Base-by-base conservation (phyloP, 495 filamentous ascomycete genomes). In the Penicillium pancosmium region DNA sequence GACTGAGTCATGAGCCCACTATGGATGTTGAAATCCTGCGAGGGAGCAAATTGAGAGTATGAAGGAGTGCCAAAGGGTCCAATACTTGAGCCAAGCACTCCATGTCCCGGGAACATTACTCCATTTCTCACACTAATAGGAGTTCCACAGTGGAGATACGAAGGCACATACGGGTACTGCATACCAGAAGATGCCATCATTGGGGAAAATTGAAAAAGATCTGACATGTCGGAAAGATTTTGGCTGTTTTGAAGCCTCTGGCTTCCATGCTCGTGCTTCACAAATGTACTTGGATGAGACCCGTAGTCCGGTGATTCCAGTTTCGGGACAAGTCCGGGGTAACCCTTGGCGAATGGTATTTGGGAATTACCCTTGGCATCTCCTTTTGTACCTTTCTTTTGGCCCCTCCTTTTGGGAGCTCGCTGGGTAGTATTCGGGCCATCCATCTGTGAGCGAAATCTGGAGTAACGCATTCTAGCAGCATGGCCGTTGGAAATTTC, bases 401-500 rank as follows among this genome's bases (percentile, higher is more conserved):
- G 27, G 58, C 48, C 57, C 52, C 3, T 35, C 49, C 48, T 62
- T 62, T 44, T 66, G 69, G n/a, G 50, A 1, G 18, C 50, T 64
- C 38, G 60, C 57, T 52, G 59, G 5, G 53, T 63, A 12, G 73
- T 53, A 3, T 63, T 57, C 8, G 60, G 71, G 21, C 80, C 80
- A 56, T 86, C 84, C 78, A 86, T 85, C 52, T 84, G 81, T 57
- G 81, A 76, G 56, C 76, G 77, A 75, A 91, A 90, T 41, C 89
- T 85, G 19, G 84, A 86, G 70, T 84, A 92, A 35, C 89, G 87
- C 89, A 92, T 92, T 47, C 89, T 87, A 33, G 89, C 88, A 9
- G 89, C 89, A 70, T 92, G 89, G 65, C 88, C 89, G 66, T 91
- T 92, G 60, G 88, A 88, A 56, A 91, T 90, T 54, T 82, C 78